Evolutionary conservation across 192 early-diverging fungal species (phyloP), one percentile per base, ranked within the genome.

Genomic region (Rhizoclosmatium globosum): DNA sequence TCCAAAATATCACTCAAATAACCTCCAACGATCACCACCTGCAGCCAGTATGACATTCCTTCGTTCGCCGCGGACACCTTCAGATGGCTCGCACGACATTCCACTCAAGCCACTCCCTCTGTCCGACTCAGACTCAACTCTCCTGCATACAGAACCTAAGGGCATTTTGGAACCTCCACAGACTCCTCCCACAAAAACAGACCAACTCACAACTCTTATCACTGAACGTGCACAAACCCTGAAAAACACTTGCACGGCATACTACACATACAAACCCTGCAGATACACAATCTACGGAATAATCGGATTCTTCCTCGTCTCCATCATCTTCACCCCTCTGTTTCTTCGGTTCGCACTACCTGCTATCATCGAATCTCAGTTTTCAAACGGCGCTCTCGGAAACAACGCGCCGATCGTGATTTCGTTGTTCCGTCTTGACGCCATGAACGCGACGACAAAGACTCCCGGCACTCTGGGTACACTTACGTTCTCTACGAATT

Each of bases 281-380:
- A 45, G 69, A 9, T 39, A 39, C 15, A 21, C 15, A 19, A 19
- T 11, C 48, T 71, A 56, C 44, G 50, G 44, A 13, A 23, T 71
- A 13, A n/a, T 71, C 13, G 50, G 17, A 13, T 15, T 56, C 19
- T 41, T 71, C 13, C 11, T 41, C 4, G 15, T 21, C 23, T 3
- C 53, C 47, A 17, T n/a, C 7, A 4, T 57, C 4, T 48, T 48
- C 69, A 57, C 47, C 3, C 69, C 69, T 7, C 69, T 71, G 17
- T 71, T 71, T 56, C 47, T 71, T 23, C 47, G 13, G 41, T 71
- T 56, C 50, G 53, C 48, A 2, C 39, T 71, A 48, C 69, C 69
- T 13, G 21, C 13, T 7, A 71, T 71, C 69, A 48, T 71, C 50
- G 23, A 45, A 48, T 31, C 17, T 38, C 7, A 11, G 21, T 71